Conservation (phyloP, 2,329 filamentous ascomycete species). For the Fusarium avenaceum region DNA sequence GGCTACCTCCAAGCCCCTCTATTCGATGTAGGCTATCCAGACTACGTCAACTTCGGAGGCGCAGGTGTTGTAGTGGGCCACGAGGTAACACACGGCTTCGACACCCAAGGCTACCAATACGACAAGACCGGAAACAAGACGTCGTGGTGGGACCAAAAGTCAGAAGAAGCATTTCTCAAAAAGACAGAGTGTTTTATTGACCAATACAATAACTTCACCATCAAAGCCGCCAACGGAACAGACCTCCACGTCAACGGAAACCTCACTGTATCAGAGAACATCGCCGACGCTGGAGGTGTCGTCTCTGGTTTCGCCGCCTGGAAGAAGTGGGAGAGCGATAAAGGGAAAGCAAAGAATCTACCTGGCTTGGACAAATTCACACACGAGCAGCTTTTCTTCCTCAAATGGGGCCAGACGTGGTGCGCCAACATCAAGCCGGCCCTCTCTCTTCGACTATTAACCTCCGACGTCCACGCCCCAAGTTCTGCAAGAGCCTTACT, state of each 20-base stretch:
- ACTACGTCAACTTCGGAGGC: conserved; percentile 77
- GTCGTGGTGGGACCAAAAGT: conserved; percentile 75
- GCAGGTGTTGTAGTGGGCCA: conserved; percentile 77
- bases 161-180: conserved; percentile 69
- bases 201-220: conserved; percentile 74
- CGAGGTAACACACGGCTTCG: conserved; percentile 78
- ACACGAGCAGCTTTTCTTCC: conserved; percentile 78
- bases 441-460: conserved; percentile 63
- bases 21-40: conserved; percentile 72
- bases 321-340: conserved; percentile 68
- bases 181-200: conserved; percentile 75
- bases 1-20: conserved; percentile 78
- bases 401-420: conserved; percentile 75
- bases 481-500: conserved; percentile 72
- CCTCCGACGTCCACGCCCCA: conserved; percentile 75
- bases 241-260: conserved; percentile 72
- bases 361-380: conserved; percentile 73
- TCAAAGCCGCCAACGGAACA: conserved; percentile 68
- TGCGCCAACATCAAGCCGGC: conserved; percentile 74
- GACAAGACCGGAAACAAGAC: conserved; percentile 75
- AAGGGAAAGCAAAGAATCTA: conserved; percentile 64
- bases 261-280: conserved; percentile 77
- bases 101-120: conserved; percentile 74
- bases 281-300: conserved; percentile 78
- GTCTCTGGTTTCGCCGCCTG: conserved; percentile 74